Conservation (phyloP, 2,329 filamentous ascomycete genomes). For the Colletotrichum sp. region DNA sequence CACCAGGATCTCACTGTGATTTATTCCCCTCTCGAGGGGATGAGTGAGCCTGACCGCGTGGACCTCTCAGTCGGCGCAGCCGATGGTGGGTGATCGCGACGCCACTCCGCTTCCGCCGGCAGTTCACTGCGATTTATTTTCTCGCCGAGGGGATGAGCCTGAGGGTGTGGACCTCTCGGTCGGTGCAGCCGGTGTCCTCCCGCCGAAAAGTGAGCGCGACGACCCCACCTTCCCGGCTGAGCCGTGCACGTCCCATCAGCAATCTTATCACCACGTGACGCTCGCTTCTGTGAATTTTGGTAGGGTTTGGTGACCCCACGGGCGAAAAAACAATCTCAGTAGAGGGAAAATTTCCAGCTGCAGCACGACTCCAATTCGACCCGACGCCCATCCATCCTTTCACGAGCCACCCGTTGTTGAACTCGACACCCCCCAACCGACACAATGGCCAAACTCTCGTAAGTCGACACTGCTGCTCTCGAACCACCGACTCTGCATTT, state of each 20-base stretch:
- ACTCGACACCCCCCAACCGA: slow-evolving; percentile 41
- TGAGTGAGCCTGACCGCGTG: too few relatives aligned
- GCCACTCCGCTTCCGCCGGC: too few relatives aligned
- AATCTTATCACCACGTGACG: slow-evolving; percentile 19
- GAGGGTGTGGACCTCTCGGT: neutral
- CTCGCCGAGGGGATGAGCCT: too few relatives aligned
- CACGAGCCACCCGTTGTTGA: slow-evolving; percentile 23
- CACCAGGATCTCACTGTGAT: too few relatives aligned
- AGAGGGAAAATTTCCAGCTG: slow-evolving; percentile 20
- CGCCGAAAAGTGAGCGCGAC: neutral
- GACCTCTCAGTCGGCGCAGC: neutral
- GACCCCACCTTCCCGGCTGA: neutral
- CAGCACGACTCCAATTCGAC: slow-evolving; percentile 10
- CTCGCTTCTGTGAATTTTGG: slow-evolving; percentile 11
- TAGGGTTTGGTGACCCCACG: slow-evolving; percentile 20
- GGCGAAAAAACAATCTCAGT: slow-evolving; percentile 13
- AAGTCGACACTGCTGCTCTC: slow-evolving; percentile 40
- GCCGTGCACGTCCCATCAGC: neutral
- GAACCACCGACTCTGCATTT: neutral
- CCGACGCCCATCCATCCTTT: slow-evolving; percentile 20
- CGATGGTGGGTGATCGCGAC: too few relatives aligned
- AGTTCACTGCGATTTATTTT: too few relatives aligned
- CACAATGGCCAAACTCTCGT: slow-evolving; percentile 70
- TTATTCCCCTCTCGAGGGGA: too few relatives aligned
- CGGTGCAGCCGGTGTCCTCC: neutral